Evolutionary conservation across 176 grass and related monocot species (phyloP).

Genomic region (Melocanna baccifera): DNA sequence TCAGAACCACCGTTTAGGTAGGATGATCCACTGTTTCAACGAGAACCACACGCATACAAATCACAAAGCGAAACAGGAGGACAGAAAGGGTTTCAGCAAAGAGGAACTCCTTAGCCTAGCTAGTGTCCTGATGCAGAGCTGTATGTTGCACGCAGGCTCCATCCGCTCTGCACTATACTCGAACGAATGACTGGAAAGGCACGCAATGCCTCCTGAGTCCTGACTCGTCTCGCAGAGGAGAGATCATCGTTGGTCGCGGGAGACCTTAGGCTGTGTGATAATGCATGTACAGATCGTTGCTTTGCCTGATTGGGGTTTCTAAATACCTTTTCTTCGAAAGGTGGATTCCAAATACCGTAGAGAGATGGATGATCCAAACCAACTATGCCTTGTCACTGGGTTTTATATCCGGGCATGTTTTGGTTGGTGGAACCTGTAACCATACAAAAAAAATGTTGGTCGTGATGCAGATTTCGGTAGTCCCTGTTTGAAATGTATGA

Average conservation of each 20-base stretch:
- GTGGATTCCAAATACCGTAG: background rate
- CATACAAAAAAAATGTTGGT: background rate
- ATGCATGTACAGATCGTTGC: background rate
- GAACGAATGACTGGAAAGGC: conserved; percentile 17
- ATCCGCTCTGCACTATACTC: conserved; percentile 17
- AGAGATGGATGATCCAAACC: background rate
- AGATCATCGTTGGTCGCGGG: background rate
- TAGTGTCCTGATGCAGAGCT: conserved; percentile 6
- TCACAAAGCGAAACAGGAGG: background rate
- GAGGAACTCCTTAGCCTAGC: conserved; percentile 22
- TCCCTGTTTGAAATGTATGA: background rate
- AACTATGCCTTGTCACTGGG: background rate
- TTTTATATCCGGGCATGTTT: background rate
- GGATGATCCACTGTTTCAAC: background rate
- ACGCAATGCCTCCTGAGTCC: conserved; percentile 25
- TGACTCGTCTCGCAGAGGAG: conserved; percentile 27
- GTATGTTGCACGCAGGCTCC: background rate
- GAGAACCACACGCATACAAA: background rate
- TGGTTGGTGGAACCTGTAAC: background rate
- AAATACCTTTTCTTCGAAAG: background rate
- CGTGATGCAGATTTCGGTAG: background rate
- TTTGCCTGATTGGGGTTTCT: conserved; percentile 10
- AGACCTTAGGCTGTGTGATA: background rate
- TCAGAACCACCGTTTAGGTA: conserved; percentile 17
- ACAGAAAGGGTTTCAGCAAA: conserved; percentile 13